These are phyloP conservation scores for Hondaea fermentalgiana DNA, from an alignment of 108 stramenopile species.

Conservation along the genomic window DNA sequence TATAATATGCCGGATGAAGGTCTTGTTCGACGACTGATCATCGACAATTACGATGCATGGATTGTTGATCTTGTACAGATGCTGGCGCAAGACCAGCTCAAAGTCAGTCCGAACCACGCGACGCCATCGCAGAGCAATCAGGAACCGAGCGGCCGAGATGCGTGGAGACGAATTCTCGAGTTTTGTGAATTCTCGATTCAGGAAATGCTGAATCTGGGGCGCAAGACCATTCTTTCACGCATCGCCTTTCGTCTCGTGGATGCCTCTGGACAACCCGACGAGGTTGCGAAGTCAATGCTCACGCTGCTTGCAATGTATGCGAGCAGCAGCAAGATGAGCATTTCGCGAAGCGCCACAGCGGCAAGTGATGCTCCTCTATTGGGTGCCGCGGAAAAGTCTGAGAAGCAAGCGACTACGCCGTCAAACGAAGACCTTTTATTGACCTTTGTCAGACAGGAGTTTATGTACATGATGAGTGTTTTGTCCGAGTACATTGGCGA, in stretches of 20 bases:
- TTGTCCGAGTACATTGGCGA: not conserved
- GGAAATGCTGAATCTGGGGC: not conserved
- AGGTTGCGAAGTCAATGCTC: not conserved
- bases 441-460: not conserved
- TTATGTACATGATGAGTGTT: constrained; percentile 1
- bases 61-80: not conserved
- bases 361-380: not conserved
- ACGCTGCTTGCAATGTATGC: not conserved
- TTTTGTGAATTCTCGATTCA: not conserved
- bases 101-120: not conserved
- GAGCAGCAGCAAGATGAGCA: not conserved
- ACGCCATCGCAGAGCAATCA: not conserved
- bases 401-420: not conserved
- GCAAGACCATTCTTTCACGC: not conserved
- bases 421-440: not conserved
- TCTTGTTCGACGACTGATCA: not conserved
- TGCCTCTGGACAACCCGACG: not conserved
- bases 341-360: not conserved
- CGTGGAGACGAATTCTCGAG: not conserved
- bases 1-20: not conserved
- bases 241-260: not conserved
- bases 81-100: not conserved
- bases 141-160: not conserved
- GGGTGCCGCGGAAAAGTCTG: too few relatives aligned
- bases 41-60: not conserved